Evolutionary conservation across 768 basidiomycete species (phyloP), one percentile per base, ranked within the genome.

Genomic region (Hygrophoropsis aurantiaca): DNA sequence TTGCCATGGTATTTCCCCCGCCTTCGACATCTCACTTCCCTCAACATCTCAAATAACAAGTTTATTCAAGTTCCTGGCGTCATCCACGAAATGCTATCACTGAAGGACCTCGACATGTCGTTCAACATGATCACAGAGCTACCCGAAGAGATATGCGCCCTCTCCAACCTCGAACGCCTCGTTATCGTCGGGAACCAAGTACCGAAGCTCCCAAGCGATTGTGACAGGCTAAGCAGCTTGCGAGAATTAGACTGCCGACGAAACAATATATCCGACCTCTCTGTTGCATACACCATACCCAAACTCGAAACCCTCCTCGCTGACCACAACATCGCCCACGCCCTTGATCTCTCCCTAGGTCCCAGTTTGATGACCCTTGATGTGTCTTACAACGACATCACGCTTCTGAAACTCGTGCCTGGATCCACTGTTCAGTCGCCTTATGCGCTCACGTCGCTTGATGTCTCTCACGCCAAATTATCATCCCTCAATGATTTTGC

Each of bases 41-140:
- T 98, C 53, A 95, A 97, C 68, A 86, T 98, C 48, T 95, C 94
- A 44, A 97, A 97, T 68, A 99, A 98, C 75, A 90, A 92, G 62
- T 93, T 97, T 64, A 78, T 77, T 23, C 60, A 58, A 6, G 74
- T 98, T 42, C 95, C 95, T 0, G 54, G 71, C 0, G 87, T 87
- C 27, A 78, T 99, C 21, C 83, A 80, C 63, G 73, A 85, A 50
- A 80, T 98, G 59, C 66, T 72, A 4, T 77, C 70, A n/a, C 79
- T 99, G 16, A 71, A 78, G 30, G 90, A 94, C 56, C 82, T 99
- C 16, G 94, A 98, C 58, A 74, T 97, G 32, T 98, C 97, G 0
- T 97, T 97, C 75, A 99, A 99, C 71, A 81, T 77, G 64, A 84
- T 98, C 48, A 74, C 79, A 0, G 80, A 84, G 40, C 77, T 98